Percentiles rank a stretch among this genome's conserved stretches.
These are phyloP conservation scores for Leccinum variabile DNA, from an alignment of 1,284 basidiomycete genomes.

Conservation along the genomic window DNA sequence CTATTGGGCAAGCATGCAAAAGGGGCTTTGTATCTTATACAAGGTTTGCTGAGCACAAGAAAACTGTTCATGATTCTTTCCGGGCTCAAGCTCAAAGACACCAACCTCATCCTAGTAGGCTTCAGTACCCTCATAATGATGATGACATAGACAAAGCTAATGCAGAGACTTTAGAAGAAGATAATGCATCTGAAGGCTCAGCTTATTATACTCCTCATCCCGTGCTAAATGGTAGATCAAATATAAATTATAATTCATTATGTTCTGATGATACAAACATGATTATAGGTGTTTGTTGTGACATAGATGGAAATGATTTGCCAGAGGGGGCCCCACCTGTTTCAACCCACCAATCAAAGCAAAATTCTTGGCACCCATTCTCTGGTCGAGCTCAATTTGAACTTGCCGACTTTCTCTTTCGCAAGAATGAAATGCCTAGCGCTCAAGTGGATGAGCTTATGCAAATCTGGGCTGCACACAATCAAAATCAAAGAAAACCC, in stretches of 20 bases:
- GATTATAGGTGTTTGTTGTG: not conserved
- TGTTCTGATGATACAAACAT: not conserved
- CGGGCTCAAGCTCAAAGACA: not conserved
- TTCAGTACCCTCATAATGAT: not conserved
- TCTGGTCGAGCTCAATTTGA: not conserved
- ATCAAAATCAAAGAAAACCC: not conserved
- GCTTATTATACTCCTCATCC: not conserved
- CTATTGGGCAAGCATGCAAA: not conserved
- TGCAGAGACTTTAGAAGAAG: no score
- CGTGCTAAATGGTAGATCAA: not conserved
- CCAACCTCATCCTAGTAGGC: not conserved
- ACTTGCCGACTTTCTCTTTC: not conserved
- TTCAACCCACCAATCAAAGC: not conserved
- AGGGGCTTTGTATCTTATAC: not conserved
- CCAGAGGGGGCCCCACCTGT: not conserved
- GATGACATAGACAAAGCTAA: no score
- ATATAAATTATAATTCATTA: not conserved
- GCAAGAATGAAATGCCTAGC: not conserved
- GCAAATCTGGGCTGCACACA: not conserved
- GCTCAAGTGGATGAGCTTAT: not conserved
- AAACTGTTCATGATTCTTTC: not conserved
- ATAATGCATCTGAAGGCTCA: not conserved
- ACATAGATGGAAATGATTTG: not conserved
- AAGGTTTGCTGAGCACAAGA: not conserved
- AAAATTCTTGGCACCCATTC: not conserved